phyloP scores from a whole-genome alignment of 2,329 filamentous ascomycete genomes.

The Cordyceps pruinosa region DNA sequence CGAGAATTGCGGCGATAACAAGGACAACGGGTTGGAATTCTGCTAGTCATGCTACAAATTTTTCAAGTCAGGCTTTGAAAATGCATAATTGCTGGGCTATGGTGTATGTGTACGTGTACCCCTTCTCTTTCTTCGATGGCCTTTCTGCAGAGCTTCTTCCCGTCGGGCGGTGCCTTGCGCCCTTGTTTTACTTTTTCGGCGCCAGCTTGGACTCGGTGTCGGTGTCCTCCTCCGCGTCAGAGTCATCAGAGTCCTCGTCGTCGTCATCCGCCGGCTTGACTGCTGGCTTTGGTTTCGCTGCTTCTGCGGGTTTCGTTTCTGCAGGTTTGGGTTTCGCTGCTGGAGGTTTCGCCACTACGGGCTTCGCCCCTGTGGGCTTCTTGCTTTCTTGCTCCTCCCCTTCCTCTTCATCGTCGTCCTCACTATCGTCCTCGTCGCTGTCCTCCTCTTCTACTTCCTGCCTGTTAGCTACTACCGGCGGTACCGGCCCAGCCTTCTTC shows the following conservation, averaged over 20 bases:
- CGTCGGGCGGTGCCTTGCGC: constrained; percentile 6
- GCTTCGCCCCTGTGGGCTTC: background rate
- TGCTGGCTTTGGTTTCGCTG: constrained; percentile 10
- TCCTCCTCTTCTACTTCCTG: constrained; percentile 21
- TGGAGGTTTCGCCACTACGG: background rate
- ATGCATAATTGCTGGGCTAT: constrained; percentile 8
- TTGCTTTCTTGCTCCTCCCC: constrained; percentile 10
- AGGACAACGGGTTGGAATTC: too few relatives aligned
- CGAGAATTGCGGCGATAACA: too few relatives aligned
- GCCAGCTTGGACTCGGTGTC: constrained; percentile 18
- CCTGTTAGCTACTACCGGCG: constrained; percentile 13
- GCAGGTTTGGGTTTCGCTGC: background rate
- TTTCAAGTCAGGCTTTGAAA: background rate
- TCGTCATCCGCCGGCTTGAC: constrained; percentile 21
- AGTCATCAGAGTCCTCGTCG: constrained; percentile 21
- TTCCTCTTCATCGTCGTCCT: constrained; percentile 15
- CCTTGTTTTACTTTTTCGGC: constrained; percentile 17
- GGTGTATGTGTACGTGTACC: constrained; percentile 1
- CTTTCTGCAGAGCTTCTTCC: background rate
- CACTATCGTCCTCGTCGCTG: constrained; percentile 18
- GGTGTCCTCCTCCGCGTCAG: constrained; percentile 22
- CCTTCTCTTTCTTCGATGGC: background rate
- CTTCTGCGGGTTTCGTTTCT: background rate
- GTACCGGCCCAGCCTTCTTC: constrained; percentile 16
- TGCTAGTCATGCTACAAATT: too few relatives aligned